A percentile compares a stretch with the other conserved stretches of the same genome.
These are phyloP conservation scores for Dothideomycetes sp. DNA, from an alignment of 2,329 filamentous ascomycete species.

Conservation along the genomic window DNA sequence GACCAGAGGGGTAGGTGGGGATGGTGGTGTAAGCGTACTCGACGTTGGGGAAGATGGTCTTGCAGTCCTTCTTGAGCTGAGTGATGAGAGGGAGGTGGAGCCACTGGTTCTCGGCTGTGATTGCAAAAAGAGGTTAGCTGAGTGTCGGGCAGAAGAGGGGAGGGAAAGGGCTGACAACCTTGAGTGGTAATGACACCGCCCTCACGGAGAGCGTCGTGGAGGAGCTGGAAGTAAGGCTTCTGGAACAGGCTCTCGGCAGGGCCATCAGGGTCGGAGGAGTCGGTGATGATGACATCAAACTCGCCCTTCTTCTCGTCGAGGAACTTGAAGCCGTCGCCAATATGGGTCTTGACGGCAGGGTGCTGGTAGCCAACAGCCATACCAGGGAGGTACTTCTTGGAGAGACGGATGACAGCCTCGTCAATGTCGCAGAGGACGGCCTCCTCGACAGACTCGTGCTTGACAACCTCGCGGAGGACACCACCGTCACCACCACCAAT, in stretches of 20 bases:
- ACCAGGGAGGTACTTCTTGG: conserved; percentile 91
- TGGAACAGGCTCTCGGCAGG: conserved; percentile 95
- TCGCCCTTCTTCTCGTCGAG: conserved; percentile 90
- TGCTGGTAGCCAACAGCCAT: conserved; percentile 89
- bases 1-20: conserved; percentile 95
- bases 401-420: conserved; percentile 95
- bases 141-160: conserved; percentile 9
- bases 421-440: conserved; percentile 97
- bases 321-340: conserved; percentile 99
- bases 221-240: conserved; percentile 96
- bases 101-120: conserved; percentile 94
- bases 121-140: conserved; percentile 12
- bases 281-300: conserved; percentile 99
- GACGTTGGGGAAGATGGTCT: conserved; percentile 90
- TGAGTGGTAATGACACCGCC: conserved; percentile 98
- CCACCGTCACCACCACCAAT: conserved; percentile 96
- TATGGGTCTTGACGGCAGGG: conserved; percentile 83
- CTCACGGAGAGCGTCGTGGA: conserved; percentile 79
- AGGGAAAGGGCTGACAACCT: conserved; percentile 55
- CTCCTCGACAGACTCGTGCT: conserved; percentile 95
- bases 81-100: conserved; percentile 89
- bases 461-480: conserved; percentile 96
- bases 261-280: conserved; percentile 94
- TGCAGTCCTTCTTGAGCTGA: conserved; percentile 93
- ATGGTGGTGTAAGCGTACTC: conserved; percentile 99